Conservation (phyloP, 768 basidiomycete genomes). For the Suillus plorans region DNA sequence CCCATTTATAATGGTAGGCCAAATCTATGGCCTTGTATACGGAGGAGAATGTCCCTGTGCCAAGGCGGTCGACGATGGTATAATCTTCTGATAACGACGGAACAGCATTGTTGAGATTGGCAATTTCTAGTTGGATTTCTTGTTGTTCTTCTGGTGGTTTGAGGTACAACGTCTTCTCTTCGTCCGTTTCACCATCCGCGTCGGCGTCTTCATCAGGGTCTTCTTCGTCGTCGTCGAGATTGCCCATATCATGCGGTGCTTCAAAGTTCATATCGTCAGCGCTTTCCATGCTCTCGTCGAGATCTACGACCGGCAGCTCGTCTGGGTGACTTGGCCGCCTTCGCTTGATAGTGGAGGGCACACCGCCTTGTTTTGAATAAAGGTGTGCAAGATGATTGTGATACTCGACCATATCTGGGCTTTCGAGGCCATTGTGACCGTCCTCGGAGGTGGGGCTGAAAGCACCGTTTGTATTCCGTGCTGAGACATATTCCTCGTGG, state of each 20-base stretch:
- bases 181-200: slow-evolving; percentile 48
- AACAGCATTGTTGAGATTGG: slow-evolving; percentile 63
- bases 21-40: slow-evolving; percentile 98
- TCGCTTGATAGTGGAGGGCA: slow-evolving; percentile 21
- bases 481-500: slow-evolving; percentile 37
- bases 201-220: slow-evolving; percentile 34
- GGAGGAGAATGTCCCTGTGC: slow-evolving; percentile 97
- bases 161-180: slow-evolving; percentile 57
- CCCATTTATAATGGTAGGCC: slow-evolving; percentile 70
- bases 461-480: slow-evolving; percentile 30
- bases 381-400: slow-evolving; percentile 50
- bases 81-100: slow-evolving; percentile 70
- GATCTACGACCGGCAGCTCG: slow-evolving; percentile 36
- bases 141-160: slow-evolving; percentile 66
- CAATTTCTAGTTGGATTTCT: slow-evolving; percentile 78
- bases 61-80: slow-evolving; percentile 83
- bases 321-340: slow-evolving; percentile 18
- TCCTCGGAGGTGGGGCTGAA: slow-evolving; percentile 51
- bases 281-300: slow-evolving; percentile 51
- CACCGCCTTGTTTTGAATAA: slow-evolving; percentile 27
- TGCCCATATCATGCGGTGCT: slow-evolving; percentile 34
- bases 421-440: slow-evolving; percentile 39
- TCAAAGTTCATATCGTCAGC: slow-evolving; percentile 35
- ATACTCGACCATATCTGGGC: slow-evolving; percentile 44
- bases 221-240: slow-evolving; percentile 33